Evolutionary conservation across 2,329 filamentous ascomycete genomes (phyloP), one percentile per base, ranked within the genome.

Genomic region (Penicillium sp.): DNA sequence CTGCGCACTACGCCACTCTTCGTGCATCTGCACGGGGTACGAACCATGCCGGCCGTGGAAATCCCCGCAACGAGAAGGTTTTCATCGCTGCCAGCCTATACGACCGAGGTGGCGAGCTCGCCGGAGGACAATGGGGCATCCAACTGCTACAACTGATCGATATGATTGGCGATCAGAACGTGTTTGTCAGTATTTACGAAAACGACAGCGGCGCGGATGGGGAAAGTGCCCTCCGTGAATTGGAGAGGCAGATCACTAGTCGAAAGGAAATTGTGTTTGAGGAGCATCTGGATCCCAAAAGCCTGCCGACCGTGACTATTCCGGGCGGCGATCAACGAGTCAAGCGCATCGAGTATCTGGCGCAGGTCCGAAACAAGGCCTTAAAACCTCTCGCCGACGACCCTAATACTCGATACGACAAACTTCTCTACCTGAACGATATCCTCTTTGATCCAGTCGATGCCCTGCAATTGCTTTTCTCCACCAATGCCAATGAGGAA

Each of bases 11-110:
- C 64, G 57, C 73, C 42, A 71, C 65, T 4, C 70, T 79, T 16
- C 70, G 69, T 52, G 58, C 69, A 29, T 62, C 66, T 9, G 67
- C 72, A 4, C 54, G 67, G 25, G 64, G 65, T 27, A 77, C 73
- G 23, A 62, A 69, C 23, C 54, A 62, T 6, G 60, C 71, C 5
- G 79, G 78, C 4, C 68, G 81, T 47, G 83, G 78, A 8, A 87
- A 87, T 61, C 67, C 77, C 1, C 72, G 78, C 53, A 78, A 84
- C 50, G 87, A 91, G 70, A 88, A 86, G 66, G 78, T 92, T n/a
- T 92, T 89, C 67, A 89, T 92, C 51, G 87, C 87, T 1, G 85
- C 88, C 16, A 90, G 87, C 66, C 80, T 92, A 53, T 88, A 89
- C 64, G 88, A 92, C 66, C 77, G 79, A 21, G 77, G 78, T 7